These are phyloP conservation scores for Sporothrix dimorphospora DNA, from an alignment of 2,329 filamentous ascomycete species.

Conservation along the genomic window DNA sequence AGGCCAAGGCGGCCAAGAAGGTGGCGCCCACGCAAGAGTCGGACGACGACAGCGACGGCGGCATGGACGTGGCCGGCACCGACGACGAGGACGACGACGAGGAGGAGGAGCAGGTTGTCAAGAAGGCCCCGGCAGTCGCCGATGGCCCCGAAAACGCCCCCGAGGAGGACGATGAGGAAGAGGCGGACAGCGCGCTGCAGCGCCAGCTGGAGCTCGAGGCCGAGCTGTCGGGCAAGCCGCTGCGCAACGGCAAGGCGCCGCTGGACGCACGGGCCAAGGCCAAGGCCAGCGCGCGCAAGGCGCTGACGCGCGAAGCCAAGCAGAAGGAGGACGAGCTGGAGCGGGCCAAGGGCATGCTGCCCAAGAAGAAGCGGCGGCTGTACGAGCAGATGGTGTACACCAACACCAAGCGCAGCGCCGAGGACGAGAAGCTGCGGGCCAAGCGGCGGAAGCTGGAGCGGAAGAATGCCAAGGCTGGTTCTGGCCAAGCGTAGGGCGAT, in stretches of 20 bases:
- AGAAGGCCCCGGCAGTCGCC: conserved; percentile 52
- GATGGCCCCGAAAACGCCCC: conserved; percentile 50
- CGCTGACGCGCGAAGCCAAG: conserved; percentile 69
- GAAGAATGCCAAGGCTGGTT: conserved; percentile 48
- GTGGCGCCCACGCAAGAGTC: conserved; percentile 40
- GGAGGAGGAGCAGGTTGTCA: too few species aligned
- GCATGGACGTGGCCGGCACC: conserved; percentile 53
- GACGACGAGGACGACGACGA: conserved; percentile 49
- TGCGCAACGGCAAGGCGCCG: conserved; percentile 47
- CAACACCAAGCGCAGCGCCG: conserved; percentile 89
- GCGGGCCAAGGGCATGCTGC: conserved; percentile 96
- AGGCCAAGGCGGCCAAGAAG: conserved; percentile 46
- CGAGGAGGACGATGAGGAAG: conserved; percentile 59
- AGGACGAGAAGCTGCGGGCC: conserved; percentile 81
- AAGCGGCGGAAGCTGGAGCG: conserved; percentile 93
- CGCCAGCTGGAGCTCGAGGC: conserved; percentile 92
- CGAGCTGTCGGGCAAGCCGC: conserved; percentile 73
- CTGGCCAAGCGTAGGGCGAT: conserved; percentile 35
- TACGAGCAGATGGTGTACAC: conserved; percentile 97
- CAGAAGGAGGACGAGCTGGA: conserved; percentile 86
- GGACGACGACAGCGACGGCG: conserved; percentile 49
- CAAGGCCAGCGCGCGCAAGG: conserved; percentile 72
- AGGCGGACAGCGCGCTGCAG: conserved; percentile 63
- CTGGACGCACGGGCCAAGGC: conserved; percentile 61
- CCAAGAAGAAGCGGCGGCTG: conserved; percentile 95